Base-by-base conservation (phyloP, 228 moss, liverwort and hornwort species). In the Sphagnum magellanicum region DNA sequence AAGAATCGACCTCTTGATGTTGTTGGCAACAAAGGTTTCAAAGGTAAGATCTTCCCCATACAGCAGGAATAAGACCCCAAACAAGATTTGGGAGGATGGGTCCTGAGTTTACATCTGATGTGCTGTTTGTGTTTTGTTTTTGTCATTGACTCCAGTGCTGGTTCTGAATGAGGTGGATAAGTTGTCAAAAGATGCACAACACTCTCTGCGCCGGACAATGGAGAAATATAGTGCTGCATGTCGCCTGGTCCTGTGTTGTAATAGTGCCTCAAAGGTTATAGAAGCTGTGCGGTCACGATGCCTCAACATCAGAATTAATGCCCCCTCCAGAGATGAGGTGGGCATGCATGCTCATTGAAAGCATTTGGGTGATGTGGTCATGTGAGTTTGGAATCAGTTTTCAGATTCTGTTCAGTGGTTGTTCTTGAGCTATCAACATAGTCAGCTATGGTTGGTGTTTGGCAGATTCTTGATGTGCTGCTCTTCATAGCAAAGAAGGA, bases 211-310 rank as follows among this genome's bases (percentile, higher is more conserved):
- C 6, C 90, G 92, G 46, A 95, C 95, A 6, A 92, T 92, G 95
- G 95, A 95, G 81, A 95, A 95, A 77, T 95, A 95, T 63, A 95
- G 92, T 71, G 76, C 88, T 68, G 92, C 95, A 68, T 90, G 95
- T 65, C 79, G 90, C 57, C 76, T 92, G 52, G 82, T 92, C 79
- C 81, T 92, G 52, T 92, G 95, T 73, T 92, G 90, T 74, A 90
- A 82, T 16, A 90, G 95, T 66, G 90, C 92, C 61, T 92, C 94
- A 11, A 95, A 92, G 79, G 95, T 95, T 49, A 95, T 92, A 63
- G 95, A 95, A 74, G 95, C 95, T 59, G 90, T 95, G 79, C 83
- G 92, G 53, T 95, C 95, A 4, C 86, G 88, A 66, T 92, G 92
- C 74, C 79, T 92, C 67, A 92, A 90, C 63, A 79, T 95, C 68